A percentile compares a stretch with the other conserved stretches of the same genome.
phyloP scores from a whole-genome alignment of 352 stramenopile species.

The Saprolegnia diclina region DNA sequence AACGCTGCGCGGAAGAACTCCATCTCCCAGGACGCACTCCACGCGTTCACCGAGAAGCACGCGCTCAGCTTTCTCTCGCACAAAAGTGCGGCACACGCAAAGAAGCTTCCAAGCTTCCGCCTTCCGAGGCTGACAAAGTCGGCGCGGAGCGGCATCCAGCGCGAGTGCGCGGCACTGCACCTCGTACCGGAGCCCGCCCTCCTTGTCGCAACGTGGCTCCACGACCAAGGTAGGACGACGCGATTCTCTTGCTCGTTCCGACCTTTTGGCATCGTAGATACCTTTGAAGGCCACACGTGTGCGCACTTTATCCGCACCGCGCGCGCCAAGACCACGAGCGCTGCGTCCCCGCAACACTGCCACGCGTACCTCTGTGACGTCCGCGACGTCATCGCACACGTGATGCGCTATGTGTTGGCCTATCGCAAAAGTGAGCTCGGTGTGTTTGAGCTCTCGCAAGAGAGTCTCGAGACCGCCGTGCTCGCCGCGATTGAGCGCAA shows the following conservation, averaged over 20 bases:
- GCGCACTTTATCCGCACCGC: constrained; percentile 29
- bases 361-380: constrained; percentile 34
- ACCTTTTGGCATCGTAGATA: constrained; percentile 8
- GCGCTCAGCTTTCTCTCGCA: neutral
- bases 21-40: neutral
- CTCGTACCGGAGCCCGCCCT: constrained; percentile 13
- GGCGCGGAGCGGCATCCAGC: neutral
- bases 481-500: constrained; percentile 31
- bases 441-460: constrained; percentile 5
- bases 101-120: neutral
- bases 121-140: neutral
- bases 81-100: neutral
- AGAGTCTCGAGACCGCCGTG: constrained; percentile 27
- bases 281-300: constrained; percentile 34
- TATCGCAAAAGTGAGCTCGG: constrained; percentile 31
- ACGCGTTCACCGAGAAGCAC: neutral
- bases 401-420: constrained; percentile 36
- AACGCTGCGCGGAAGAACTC: neutral
- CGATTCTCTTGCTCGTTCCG: neutral
- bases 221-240: constrained; percentile 4
- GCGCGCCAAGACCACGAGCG: constrained; percentile 20
- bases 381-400: constrained; percentile 34
- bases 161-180: constrained; percentile 12
- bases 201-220: neutral
- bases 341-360: constrained; percentile 18